Evolutionary conservation across 2,329 filamentous ascomycete species (phyloP), one percentile per base, ranked within the genome.

Genomic region (Fusarium subglutinans): DNA sequence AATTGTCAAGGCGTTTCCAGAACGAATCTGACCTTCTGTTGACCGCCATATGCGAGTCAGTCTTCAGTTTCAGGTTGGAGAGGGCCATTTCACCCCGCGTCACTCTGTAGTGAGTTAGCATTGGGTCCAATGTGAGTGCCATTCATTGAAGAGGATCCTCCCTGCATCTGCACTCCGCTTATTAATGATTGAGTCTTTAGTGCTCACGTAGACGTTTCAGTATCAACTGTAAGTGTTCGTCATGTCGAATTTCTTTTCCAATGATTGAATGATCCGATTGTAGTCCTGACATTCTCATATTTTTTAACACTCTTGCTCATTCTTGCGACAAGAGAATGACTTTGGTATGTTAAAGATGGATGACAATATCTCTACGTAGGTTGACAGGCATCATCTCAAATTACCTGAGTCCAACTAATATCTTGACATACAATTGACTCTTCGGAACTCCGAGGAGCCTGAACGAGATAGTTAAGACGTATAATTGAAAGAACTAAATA

Each of bases 41-140:
- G 68, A 69, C 71, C 67, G 72, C 59, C 59, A 62, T 37, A 50
- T 72, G 55, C 48, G 58, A 69, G 63, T 72, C 67, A 74, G 63
- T 60, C 45, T 61, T 51, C 50, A 30, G 68, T 69, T 59, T 73
- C 69, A 72, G 71, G 63, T 64, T 47, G 40, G 40, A 68, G 40
- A 68, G 26, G 41, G 48, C 67, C 71, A 61, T 58, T 74, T 65
- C 70, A 58, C 55, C 57, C 56, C 54, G 54, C 66, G 62, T 63
- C 61, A 30, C 28, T 30, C 28, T 30, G 28, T 30, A 71, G 70
- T 53, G 60, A 62, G 26, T 15, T 45, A 45, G n/a, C 30, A 37
- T 37, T 26, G 30, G 30, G 15, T 48, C 45, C 20, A 28, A 22
- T 22, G 26, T 15, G 6, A 57, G 53, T 41, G 38, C 45, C n/a